A percentile compares a stretch with the other conserved stretches of the same genome.
Evolutionary conservation across 345 rosid genomes (phyloP).

Genomic region (Passiflora organensis): DNA sequence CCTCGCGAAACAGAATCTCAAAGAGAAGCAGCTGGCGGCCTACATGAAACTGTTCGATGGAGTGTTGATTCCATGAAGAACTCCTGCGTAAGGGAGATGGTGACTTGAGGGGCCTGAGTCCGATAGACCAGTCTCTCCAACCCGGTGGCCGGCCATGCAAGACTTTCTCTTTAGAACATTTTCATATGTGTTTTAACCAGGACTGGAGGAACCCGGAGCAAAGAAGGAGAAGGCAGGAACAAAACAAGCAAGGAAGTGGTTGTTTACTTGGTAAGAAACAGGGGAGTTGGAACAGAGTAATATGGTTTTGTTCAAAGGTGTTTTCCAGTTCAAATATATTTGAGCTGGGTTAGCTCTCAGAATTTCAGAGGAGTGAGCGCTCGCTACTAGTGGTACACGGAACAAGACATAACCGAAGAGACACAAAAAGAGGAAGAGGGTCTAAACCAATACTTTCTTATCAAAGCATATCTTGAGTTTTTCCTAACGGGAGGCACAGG

Average conservation of each 20-base stretch:
- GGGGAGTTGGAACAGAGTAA: conserved; percentile 13
- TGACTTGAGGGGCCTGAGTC: conserved; percentile 58
- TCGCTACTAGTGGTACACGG: background rate
- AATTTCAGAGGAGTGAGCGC: conserved; percentile 6
- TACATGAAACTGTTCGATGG: conserved; percentile 72
- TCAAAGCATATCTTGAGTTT: conserved; percentile 38
- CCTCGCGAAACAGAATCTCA: too few species aligned
- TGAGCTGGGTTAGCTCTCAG: too few species aligned
- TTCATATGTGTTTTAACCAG: conserved; percentile 22
- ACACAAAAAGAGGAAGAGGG: conserved; percentile 4
- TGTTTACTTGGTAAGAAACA: conserved; percentile 18
- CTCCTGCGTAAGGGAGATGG: conserved; percentile 56
- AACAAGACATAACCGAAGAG: background rate
- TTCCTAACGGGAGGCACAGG: conserved; percentile 45
- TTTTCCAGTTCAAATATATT: too few species aligned
- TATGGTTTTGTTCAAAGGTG: background rate
- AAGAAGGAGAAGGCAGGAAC: background rate
- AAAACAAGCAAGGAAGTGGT: background rate
- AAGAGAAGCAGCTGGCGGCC: background rate
- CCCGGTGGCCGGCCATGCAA: conserved; percentile 74
- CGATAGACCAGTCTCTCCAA: conserved; percentile 68
- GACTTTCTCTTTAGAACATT: conserved; percentile 23
- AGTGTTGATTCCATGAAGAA: conserved; percentile 61
- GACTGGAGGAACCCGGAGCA: conserved; percentile 9
- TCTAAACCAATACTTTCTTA: conserved; percentile 46